Base-by-base conservation (phyloP, 225 moss, liverwort and hornwort genomes). In the Polytrichum commune region DNA sequence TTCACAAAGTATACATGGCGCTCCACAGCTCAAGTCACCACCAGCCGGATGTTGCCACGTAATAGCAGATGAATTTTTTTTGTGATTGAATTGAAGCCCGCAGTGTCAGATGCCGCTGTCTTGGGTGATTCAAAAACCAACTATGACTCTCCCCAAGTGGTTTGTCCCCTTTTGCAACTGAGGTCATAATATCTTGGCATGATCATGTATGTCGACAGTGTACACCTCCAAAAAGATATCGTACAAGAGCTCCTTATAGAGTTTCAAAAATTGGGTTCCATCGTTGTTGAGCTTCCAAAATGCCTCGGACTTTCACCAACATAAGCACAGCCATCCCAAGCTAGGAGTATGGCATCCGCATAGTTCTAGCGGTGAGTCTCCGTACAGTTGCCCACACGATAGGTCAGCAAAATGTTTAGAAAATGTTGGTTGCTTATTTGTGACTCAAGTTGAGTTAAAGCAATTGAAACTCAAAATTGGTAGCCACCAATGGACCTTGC, bases 401-500 rank as follows among this genome's bases (percentile, higher is more conserved):
- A 68, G 54, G 68, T 9, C 33, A 67, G 38, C 9, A 27, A 23
- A 23, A 26, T 53, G 9, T 32, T 16, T 63, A 27, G 13, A 63
- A 27, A 63, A 63, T 19, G 8, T 65, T 35, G 19, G 18, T 38
- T 23, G 5, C 24, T 54, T 68, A 46, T 46, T 46, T 46, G 46
- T 66, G 66, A 35, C 66, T 66, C n/a, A 66, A 24, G 53, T 26
- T 68, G 68, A 63, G 24, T 26, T 22, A 35, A 46, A 25, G 29
- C 22, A 8, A 1, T 60, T 58, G 56, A 29, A 33, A 58, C 57
- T 70, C 60, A 70, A 70, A 60, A 27, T 27, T 72, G 61, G 57
- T 26, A 70, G 33, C 65, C 38, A 67, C 19, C 63, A 69, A 69
- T 73, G 69, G 66, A 55, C 53, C 73, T 77, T 72, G 64, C 80